A percentile compares a stretch with the other conserved stretches of the same genome.
Conservation (phyloP, 768 basidiomycete genomes). For the Rhizopogon salebrosus region DNA sequence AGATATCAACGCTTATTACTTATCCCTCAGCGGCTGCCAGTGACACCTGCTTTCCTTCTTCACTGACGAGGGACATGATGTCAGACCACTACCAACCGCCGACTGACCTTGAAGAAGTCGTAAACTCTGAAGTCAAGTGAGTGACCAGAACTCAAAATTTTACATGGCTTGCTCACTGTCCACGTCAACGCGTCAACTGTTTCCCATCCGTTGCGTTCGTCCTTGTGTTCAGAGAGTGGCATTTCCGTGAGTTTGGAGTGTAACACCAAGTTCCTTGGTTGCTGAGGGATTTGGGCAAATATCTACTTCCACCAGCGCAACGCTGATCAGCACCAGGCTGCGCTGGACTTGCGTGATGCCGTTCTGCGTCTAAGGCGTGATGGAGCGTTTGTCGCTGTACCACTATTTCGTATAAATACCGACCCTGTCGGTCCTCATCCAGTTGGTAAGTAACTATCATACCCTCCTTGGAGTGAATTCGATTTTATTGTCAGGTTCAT, state of each 20-base stretch:
- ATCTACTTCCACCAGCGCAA: constrained; percentile 78
- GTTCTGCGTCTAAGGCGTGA: constrained; percentile 66
- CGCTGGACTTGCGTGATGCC: constrained; percentile 64
- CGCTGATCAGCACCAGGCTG: constrained; percentile 53
- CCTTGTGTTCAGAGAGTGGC: constrained; percentile 56
- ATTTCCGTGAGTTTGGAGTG: constrained; percentile 52
- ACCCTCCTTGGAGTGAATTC: neutral
- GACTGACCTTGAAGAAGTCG: constrained; percentile 51
- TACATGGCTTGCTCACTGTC: neutral
- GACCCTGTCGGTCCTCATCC: constrained; percentile 74
- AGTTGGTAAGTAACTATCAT: constrained; percentile 43
- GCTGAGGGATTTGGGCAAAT: constrained; percentile 36
- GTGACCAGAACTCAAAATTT: constrained; percentile 4
- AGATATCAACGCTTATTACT: no score
- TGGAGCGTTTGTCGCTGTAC: constrained; percentile 78
- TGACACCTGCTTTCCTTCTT: neutral
- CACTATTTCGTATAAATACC: constrained; percentile 65
- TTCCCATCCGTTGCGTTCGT: neutral
- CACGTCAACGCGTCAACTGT: neutral
- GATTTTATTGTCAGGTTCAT: constrained; percentile 48
- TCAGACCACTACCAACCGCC: constrained; percentile 19
- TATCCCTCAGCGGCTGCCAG: no score
- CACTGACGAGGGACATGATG: neutral
- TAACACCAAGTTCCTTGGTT: neutral
- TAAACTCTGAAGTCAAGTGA: constrained; percentile 61